phyloP scores from a whole-genome alignment of 768 basidiomycete genomes.

The Pleurotus giganteus region DNA sequence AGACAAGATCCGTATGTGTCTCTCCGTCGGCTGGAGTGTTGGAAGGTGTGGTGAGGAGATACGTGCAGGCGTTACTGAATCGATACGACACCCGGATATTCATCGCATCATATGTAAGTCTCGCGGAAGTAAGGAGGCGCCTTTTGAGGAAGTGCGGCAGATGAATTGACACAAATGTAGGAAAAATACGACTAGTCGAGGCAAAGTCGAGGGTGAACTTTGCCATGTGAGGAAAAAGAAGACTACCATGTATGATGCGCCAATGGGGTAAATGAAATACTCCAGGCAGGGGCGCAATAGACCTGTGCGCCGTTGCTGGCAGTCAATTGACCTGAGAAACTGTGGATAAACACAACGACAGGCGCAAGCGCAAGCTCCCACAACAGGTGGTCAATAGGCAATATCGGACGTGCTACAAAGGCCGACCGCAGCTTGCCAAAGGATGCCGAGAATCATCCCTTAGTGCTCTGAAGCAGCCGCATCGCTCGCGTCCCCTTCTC shows the following conservation, averaged over 20 bases:
- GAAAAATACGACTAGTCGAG: background rate
- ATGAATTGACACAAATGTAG: background rate
- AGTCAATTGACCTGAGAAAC: background rate
- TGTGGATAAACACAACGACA: background rate
- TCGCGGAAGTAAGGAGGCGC: constrained; percentile 4
- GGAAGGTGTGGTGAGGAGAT: background rate
- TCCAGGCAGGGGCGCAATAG: background rate
- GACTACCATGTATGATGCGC: background rate
- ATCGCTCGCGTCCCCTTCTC: constrained; percentile 2
- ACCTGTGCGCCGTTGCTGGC: background rate
- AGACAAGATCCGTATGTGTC: background rate
- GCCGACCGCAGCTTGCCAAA: background rate
- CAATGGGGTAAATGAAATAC: background rate
- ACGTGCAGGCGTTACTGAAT: background rate
- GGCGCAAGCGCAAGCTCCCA: too few relatives aligned
- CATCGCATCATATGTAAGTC: constrained; percentile 2
- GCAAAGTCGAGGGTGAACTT: background rate
- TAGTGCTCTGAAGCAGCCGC: background rate
- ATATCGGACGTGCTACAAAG: too few relatives aligned
- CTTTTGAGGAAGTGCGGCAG: background rate
- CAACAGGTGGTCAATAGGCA: too few relatives aligned
- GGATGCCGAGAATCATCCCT: constrained; percentile 4
- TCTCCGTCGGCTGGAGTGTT: background rate
- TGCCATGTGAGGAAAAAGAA: background rate
- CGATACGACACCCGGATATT: background rate